Base-by-base conservation (phyloP, 495 filamentous ascomycete species). In the Penicillium ochrochloron region DNA sequence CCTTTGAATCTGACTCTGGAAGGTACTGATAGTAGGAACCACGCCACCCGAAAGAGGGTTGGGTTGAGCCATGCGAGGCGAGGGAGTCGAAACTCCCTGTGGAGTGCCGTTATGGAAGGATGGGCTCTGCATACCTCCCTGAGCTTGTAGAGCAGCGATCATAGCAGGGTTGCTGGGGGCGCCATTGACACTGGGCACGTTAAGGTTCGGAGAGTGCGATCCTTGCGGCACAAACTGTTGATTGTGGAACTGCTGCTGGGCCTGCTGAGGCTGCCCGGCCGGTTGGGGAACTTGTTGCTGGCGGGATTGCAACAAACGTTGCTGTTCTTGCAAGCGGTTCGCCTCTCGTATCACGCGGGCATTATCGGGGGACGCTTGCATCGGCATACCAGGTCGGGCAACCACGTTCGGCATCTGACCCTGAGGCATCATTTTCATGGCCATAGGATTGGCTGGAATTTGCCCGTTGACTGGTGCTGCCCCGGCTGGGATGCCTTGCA, bases 391-490 rank as follows among this genome's bases (percentile, higher is more conserved):
- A 83, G 87, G 67, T 78, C 88, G 73, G 80, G 86, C 68, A 84
- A 82, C 59, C 74, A 82, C 71, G 78, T 81, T 73, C 52, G 82
- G 88, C 81, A 96, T 92, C 35, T 88, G 88, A 46, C 88, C 80
- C 66, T 89, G 91, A 51, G 89, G 88, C 64, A 93, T 82, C 68
- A 87, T 86, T 67, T 89, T 88, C 80, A 90, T 85, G 29, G 82
- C 82, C 74, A 90, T 84, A 10, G 77, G 65, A 59, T 83, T 77
- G 62, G 83, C 59, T 66, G 85, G 66, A 78, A 90, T 66, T 78
- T 85, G 72, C 59, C 82, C 77, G 63, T 78, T 83, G 11, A 64
- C 61, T 8, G 75, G 65, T 60, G 76, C 71, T 39, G 59, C 61
- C 29, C 76, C 76, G 60, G 67, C 71, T 41, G 76, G 68, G 67